Evolutionary conservation across 176 grass and related monocot species (phyloP).

Genomic region (Dendrocalamus sinicus): DNA sequence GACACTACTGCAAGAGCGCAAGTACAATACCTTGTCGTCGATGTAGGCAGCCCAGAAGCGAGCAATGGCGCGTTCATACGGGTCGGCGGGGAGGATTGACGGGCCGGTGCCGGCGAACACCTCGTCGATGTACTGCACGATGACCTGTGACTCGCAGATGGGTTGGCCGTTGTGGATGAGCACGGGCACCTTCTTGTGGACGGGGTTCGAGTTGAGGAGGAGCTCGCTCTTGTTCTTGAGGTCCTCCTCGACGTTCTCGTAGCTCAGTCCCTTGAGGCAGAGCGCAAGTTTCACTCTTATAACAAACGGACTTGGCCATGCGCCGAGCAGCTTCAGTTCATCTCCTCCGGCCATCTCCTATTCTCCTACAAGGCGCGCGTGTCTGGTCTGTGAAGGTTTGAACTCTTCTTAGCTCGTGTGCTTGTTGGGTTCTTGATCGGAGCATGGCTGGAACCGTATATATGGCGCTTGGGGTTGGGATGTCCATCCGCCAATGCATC

Average conservation of each 20-base stretch:
- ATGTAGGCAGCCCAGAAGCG: slow-evolving; percentile 60
- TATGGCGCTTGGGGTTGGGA: too few relatives aligned
- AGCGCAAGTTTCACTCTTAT: slow-evolving; percentile 50
- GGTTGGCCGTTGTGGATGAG: slow-evolving; percentile 64
- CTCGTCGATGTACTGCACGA: slow-evolving; percentile 78
- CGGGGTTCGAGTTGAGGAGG: slow-evolving; percentile 61
- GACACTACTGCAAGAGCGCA: too few relatives aligned
- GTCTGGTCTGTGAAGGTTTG: too few relatives aligned
- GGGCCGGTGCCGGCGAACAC: slow-evolving; percentile 22
- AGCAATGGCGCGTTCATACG: slow-evolving; percentile 48
- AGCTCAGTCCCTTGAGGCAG: slow-evolving; percentile 61
- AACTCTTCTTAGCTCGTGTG: too few relatives aligned
- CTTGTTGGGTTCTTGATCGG: too few relatives aligned
- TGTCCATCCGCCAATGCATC: too few relatives aligned
- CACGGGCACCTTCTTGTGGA: slow-evolving; percentile 70
- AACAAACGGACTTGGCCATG: slow-evolving; percentile 39
- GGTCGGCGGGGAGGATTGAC: slow-evolving; percentile 45
- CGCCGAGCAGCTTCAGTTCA: slow-evolving; percentile 53
- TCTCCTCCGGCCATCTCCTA: slow-evolving; percentile 28
- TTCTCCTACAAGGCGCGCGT: background rate
- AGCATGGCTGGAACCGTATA: too few relatives aligned
- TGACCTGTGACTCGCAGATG: slow-evolving; percentile 56
- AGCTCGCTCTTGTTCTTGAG: slow-evolving; percentile 60
- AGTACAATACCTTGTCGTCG: slow-evolving; percentile 30
- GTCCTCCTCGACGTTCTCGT: slow-evolving; percentile 56